Conservation (phyloP, 805 yeast genomes). For the Vanderwaltozyma tropicalis region DNA sequence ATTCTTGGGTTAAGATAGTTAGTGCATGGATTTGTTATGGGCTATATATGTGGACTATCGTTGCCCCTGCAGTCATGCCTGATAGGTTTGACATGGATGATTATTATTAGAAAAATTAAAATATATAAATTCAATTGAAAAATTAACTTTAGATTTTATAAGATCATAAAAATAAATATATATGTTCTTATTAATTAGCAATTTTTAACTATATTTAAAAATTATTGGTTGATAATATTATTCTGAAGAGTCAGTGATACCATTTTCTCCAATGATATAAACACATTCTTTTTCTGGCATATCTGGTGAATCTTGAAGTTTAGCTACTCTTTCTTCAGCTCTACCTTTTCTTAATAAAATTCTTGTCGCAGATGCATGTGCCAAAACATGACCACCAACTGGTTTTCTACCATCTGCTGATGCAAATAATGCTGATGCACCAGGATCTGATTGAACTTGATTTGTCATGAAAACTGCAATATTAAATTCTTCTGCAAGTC, state of each 20-base stretch:
- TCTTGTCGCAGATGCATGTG: slow-evolving; percentile 74
- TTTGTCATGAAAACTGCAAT: slow-evolving; percentile 66
- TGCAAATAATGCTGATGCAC: slow-evolving; percentile 69
- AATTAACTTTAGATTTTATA: too few species aligned
- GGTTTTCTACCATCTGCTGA: slow-evolving; percentile 79
- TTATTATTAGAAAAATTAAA: slow-evolving; percentile 6
- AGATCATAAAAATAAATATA: too few species aligned
- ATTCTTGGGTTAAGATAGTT: slow-evolving; percentile 86
- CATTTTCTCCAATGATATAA: slow-evolving; percentile 59
- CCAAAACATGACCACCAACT: slow-evolving; percentile 74
- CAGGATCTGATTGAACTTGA: slow-evolving; percentile 78
- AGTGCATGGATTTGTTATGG: slow-evolving; percentile 87
- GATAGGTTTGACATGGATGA: slow-evolving; percentile 55
- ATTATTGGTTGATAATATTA: slow-evolving; percentile 3
- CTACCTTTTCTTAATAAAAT: slow-evolving; percentile 64
- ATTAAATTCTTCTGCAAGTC: slow-evolving; percentile 70
- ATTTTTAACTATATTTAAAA: not conserved
- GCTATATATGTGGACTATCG: slow-evolving; percentile 79
- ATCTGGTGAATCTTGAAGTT: slow-evolving; percentile 71
- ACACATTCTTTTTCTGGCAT: slow-evolving; percentile 75
- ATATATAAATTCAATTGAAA: not conserved
- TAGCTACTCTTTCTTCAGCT: slow-evolving; percentile 73
- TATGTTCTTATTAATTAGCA: not conserved
- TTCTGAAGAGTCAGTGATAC: slow-evolving; percentile 43
- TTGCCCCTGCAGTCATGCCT: slow-evolving; percentile 86